These are phyloP conservation scores for Microcyclospora tardicrescens DNA, from an alignment of 2,329 filamentous ascomycete species.

Conservation along the genomic window DNA sequence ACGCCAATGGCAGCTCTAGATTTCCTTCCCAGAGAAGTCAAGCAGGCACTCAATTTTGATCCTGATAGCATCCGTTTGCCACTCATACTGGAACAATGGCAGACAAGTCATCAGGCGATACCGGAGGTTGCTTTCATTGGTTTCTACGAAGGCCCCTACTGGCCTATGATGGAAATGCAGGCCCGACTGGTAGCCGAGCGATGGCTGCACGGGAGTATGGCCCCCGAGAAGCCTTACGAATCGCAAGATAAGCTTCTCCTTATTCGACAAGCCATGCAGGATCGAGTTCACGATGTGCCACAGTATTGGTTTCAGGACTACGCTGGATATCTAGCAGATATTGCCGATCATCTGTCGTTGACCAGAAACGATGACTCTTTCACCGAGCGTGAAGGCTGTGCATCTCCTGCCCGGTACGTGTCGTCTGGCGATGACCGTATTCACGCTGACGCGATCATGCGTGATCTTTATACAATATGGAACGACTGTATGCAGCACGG, in stretches of 20 bases:
- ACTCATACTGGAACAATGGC: slow-evolving; percentile 47
- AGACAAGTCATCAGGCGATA: slow-evolving; percentile 35
- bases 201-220: slow-evolving; percentile 39
- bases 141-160: slow-evolving; percentile 73
- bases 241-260: slow-evolving; percentile 35
- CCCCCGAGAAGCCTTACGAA: slow-evolving; percentile 12
- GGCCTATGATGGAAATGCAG: slow-evolving; percentile 82
- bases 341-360: slow-evolving; percentile 47
- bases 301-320: slow-evolving; percentile 84
- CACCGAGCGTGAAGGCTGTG: slow-evolving; percentile 37
- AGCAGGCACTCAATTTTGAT: slow-evolving; percentile 45
- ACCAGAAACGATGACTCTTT: slow-evolving; percentile 27
- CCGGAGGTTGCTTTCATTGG: slow-evolving; percentile 64
- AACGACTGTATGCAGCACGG: slow-evolving; percentile 12
- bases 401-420: slow-evolving; percentile 23
- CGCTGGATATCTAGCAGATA: slow-evolving; percentile 59
- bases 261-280: slow-evolving; percentile 34
- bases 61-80: slow-evolving; percentile 44
- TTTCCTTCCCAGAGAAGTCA: slow-evolving; percentile 48
- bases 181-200: slow-evolving; percentile 51
- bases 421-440: slow-evolving; percentile 17
- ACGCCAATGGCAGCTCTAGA: slow-evolving; percentile 49
- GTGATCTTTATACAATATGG: slow-evolving; percentile 30
- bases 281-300: slow-evolving; percentile 36
- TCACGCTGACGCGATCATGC: slow-evolving; percentile 33